phyloP scores from a whole-genome alignment of 140 eudicot species.

The Oenanthe javanica region DNA sequence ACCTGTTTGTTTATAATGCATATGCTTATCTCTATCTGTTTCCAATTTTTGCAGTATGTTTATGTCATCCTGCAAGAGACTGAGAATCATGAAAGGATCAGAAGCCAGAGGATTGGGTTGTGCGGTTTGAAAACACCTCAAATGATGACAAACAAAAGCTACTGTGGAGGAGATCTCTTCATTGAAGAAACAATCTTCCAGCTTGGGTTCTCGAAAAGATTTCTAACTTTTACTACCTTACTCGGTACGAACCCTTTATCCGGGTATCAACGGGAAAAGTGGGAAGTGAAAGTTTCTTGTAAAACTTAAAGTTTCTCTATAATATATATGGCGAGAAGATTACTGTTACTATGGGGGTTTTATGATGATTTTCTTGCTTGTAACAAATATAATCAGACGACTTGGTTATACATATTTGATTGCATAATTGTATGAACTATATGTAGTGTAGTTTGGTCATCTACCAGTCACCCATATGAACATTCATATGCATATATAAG shows the following conservation, averaged over 20 bases:
- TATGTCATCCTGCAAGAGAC: conserved; percentile 55
- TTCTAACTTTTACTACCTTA: conserved; percentile 23
- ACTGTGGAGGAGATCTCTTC: conserved; percentile 28
- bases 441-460: not conserved
- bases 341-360: conserved; percentile 29
- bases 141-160: not conserved
- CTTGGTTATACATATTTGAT: not conserved
- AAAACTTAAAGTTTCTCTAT: conserved; percentile 25
- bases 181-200: conserved; percentile 24
- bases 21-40: not conserved
- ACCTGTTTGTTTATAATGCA: not conserved
- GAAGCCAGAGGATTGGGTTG: conserved; percentile 72
- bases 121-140: conserved; percentile 25
- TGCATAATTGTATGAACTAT: not conserved
- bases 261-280: conserved; percentile 16
- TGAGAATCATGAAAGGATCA: conserved; percentile 76
- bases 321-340: conserved; percentile 27
- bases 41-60: conserved; percentile 56
- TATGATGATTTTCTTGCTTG: conserved; percentile 7
- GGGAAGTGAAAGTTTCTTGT: conserved; percentile 14
- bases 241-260: conserved; percentile 8
- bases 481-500: not conserved
- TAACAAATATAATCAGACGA: not conserved
- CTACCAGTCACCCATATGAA: not conserved
- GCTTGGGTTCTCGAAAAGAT: conserved; percentile 61